Evolutionary conservation across 345 rosid genomes (phyloP).

Genomic region (Citropsis articulata): DNA sequence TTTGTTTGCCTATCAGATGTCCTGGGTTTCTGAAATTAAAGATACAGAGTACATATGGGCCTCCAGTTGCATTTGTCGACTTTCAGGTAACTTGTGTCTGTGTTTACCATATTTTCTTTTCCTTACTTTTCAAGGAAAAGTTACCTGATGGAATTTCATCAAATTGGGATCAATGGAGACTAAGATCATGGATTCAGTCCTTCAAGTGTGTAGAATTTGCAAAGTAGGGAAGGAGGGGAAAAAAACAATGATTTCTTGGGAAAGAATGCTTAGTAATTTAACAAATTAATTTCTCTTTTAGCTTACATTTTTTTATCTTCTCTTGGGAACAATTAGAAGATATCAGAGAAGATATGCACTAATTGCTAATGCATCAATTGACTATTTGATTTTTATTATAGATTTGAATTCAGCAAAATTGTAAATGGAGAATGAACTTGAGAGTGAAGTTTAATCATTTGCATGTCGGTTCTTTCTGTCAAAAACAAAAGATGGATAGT

Average conservation of each 20-base stretch:
- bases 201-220: not conserved
- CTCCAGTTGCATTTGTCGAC: conserved; percentile 90
- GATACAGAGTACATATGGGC: conserved; percentile 76
- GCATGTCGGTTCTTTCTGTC: not conserved
- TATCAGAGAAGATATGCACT: not conserved
- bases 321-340: not conserved
- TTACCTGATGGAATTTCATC: not conserved
- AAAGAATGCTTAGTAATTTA: not conserved
- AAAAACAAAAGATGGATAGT: not conserved
- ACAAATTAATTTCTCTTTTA: not conserved
- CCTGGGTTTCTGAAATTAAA: conserved; percentile 84
- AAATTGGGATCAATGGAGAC: not conserved
- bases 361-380: not conserved
- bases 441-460: not conserved
- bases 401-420: not conserved
- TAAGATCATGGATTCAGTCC: not conserved
- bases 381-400: not conserved
- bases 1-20: conserved; percentile 37
- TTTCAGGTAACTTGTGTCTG: conserved; percentile 55
- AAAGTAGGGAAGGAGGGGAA: not conserved
- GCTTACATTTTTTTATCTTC: not conserved
- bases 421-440: not conserved
- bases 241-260: not conserved
- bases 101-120: not conserved
- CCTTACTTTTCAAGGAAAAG: not conserved